A percentile compares a stretch with the other conserved stretches of the same genome.
Evolutionary conservation across 2,329 filamentous ascomycete species (phyloP).

Genomic region (Arthrobotrys sphaeroides): DNA sequence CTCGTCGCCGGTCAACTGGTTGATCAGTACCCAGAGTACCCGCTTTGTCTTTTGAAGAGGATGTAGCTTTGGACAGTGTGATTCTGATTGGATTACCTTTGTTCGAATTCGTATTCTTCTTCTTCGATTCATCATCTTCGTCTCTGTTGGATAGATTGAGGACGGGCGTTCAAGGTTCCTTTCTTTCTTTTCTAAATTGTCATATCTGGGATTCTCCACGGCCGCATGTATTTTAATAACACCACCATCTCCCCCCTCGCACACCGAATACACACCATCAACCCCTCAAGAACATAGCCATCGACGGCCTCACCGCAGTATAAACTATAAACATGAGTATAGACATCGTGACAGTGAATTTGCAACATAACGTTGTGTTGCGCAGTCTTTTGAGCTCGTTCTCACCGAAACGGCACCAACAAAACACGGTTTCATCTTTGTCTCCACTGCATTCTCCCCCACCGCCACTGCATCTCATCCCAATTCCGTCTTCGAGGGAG

Average conservation of each 20-base stretch:
- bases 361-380: slow-evolving; percentile 23
- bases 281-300: too few relatives aligned
- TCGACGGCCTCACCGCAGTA: too few relatives aligned
- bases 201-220: too few relatives aligned
- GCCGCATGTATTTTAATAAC: too few relatives aligned
- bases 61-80: too few relatives aligned
- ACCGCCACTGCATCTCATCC: not conserved
- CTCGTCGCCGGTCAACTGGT: slow-evolving; percentile 53
- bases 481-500: not conserved
- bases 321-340: too few relatives aligned
- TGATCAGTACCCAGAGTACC: slow-evolving; percentile 56
- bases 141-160: too few relatives aligned
- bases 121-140: not conserved
- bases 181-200: too few relatives aligned
- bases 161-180: too few relatives aligned
- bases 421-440: slow-evolving; percentile 54
- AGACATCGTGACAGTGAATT: too few relatives aligned
- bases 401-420: slow-evolving; percentile 19
- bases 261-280: too few relatives aligned
- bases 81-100: not conserved
- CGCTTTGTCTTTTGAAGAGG: slow-evolving; percentile 57
- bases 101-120: not conserved
- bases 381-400: slow-evolving; percentile 33
- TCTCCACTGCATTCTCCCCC: not conserved
- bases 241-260: too few relatives aligned